Conservation (phyloP, 345 rosid genomes). For the Draba incana region DNA sequence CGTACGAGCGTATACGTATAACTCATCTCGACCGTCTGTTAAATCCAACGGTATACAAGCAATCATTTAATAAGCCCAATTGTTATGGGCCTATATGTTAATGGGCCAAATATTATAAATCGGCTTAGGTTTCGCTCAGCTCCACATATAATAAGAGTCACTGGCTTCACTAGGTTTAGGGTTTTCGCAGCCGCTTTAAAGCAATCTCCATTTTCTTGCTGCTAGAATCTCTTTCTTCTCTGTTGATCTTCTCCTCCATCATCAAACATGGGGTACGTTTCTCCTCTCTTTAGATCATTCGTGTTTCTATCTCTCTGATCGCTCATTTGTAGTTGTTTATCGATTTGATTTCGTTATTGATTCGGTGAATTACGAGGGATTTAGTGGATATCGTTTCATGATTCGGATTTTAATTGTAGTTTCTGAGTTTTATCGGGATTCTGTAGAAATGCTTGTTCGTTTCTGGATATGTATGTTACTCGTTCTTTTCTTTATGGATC, state of each 20-base stretch:
- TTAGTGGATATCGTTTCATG: not conserved
- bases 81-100: not conserved
- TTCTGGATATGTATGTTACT: slow-evolving; percentile 4
- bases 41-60: not conserved
- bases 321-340: not conserved
- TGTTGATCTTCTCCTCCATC: slow-evolving; percentile 31
- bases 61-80: not conserved
- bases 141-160: slow-evolving; percentile 24
- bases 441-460: not conserved
- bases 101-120: slow-evolving; percentile 13
- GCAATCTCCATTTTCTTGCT: not conserved
- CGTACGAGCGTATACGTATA: not conserved
- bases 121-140: not conserved
- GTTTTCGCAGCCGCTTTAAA: slow-evolving; percentile 35
- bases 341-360: not conserved
- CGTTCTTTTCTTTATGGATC: not conserved
- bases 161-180: slow-evolving; percentile 27
- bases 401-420: no score
- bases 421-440: not conserved
- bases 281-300: slow-evolving; percentile 15
- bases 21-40: not conserved
- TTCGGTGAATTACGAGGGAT: not conserved
- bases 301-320: not conserved
- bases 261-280: slow-evolving; percentile 41
- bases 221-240: slow-evolving; percentile 11